A percentile compares a stretch with the other conserved stretches of the same genome.
These are phyloP conservation scores for Babesia bigemina DNA, from an alignment of 169 alveolate genomes.

Conservation along the genomic window DNA sequence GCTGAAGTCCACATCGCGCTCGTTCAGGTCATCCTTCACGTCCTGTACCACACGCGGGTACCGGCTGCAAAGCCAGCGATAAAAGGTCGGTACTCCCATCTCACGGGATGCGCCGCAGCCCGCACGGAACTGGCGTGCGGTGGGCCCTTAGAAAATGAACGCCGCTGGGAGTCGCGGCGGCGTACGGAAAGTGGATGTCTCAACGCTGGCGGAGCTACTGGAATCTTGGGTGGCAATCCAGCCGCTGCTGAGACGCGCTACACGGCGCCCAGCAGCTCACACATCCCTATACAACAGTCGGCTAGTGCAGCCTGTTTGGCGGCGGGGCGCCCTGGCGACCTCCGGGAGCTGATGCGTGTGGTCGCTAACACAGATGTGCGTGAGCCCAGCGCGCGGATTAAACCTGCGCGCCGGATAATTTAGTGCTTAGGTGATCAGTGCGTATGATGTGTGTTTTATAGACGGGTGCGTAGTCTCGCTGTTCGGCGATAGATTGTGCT, in stretches of 20 bases:
- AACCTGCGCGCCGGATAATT: too few relatives aligned
- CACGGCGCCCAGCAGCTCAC: background rate
- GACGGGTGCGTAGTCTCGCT: too few relatives aligned
- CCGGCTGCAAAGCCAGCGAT: constrained; percentile 95
- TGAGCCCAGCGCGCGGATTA: too few relatives aligned
- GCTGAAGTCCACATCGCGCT: constrained; percentile 71
- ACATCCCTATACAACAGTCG: background rate
- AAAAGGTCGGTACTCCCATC: constrained; percentile 99
- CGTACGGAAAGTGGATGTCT: background rate
- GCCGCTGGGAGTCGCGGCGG: background rate
- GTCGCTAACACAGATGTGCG: too few relatives aligned
- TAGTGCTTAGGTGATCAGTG: too few relatives aligned
- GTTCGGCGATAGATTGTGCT: too few relatives aligned
- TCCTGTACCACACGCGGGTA: constrained; percentile 91
- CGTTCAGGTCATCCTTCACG: constrained; percentile 78
- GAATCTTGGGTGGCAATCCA: constrained; percentile 1
- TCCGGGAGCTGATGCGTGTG: too few relatives aligned
- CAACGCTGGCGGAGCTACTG: too few relatives aligned
- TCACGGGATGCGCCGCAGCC: background rate
- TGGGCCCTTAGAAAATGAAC: background rate
- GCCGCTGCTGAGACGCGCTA: background rate
- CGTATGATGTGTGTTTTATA: too few relatives aligned
- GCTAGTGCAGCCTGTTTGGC: too few relatives aligned
- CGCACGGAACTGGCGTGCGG: background rate
- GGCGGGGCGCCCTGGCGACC: too few relatives aligned